Conservation (phyloP, 257 asterid species). For the Nicotiana benthamiana region DNA sequence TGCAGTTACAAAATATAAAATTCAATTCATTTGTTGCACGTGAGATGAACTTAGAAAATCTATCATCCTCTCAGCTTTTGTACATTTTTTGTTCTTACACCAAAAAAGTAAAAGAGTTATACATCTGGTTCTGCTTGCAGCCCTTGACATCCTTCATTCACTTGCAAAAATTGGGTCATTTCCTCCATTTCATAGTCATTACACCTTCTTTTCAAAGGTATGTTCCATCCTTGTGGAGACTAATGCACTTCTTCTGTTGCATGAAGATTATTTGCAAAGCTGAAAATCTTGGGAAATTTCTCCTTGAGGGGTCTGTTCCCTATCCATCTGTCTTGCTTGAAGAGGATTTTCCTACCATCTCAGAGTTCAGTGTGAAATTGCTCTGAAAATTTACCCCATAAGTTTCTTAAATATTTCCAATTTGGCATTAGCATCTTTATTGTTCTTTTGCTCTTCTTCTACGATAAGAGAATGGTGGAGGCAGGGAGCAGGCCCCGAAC, state of each 20-base stretch:
- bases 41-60: no score
- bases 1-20: no score
- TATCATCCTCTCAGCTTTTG: no score
- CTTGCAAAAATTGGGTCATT: neutral
- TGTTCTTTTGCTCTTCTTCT: no score
- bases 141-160: neutral
- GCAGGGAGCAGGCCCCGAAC: no score
- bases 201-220: neutral
- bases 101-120: no score
- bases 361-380: neutral
- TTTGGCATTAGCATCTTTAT: no score
- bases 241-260: neutral
- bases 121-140: neutral
- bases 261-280: neutral
- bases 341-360: neutral
- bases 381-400: neutral
- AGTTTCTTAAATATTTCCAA: neutral
- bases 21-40: no score
- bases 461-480: no score
- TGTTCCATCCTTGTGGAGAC: neutral
- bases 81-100: no score
- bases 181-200: neutral
- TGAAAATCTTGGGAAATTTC: neutral
- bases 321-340: neutral
- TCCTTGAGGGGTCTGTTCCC: neutral